Conservation (phyloP, 208 protist genomes). For the Tritrichomonas musculus region DNA sequence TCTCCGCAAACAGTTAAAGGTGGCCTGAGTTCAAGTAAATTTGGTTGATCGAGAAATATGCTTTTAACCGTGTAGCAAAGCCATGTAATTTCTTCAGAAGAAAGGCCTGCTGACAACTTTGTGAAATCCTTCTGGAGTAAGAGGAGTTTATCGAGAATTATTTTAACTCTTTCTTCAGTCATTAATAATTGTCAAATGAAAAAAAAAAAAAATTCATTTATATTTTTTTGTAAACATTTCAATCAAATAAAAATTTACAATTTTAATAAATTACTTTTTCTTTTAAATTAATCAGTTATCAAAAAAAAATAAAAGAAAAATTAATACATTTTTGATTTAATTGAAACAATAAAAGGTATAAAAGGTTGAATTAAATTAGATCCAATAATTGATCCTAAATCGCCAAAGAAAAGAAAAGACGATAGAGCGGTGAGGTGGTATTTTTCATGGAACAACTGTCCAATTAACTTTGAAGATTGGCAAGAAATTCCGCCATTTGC, state of each 20-base stretch:
- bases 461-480: neutral
- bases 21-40: slow-evolving; percentile 61
- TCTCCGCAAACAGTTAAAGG: slow-evolving; percentile 72
- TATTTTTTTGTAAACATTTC: too few species aligned
- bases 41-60: slow-evolving; percentile 57
- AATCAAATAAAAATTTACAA: too few species aligned
- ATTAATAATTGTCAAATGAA: too few species aligned
- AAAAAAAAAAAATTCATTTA: too few species aligned
- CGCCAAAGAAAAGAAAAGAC: neutral
- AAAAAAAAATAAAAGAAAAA: too few species aligned
- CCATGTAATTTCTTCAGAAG: slow-evolving; percentile 29
- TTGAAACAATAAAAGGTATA: too few species aligned
- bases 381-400: neutral
- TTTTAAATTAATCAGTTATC: too few species aligned
- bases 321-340: too few species aligned
- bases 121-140: neutral
- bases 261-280: too few species aligned
- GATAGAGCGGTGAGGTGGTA: neutral
- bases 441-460: neutral
- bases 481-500: neutral
- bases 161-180: neutral
- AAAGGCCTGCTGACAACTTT: neutral
- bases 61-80: slow-evolving; percentile 41
- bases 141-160: neutral
- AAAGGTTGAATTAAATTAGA: neutral